phyloP scores from a whole-genome alignment of 1,139 yeast genomes.

The Candida buenavistaensis region DNA sequence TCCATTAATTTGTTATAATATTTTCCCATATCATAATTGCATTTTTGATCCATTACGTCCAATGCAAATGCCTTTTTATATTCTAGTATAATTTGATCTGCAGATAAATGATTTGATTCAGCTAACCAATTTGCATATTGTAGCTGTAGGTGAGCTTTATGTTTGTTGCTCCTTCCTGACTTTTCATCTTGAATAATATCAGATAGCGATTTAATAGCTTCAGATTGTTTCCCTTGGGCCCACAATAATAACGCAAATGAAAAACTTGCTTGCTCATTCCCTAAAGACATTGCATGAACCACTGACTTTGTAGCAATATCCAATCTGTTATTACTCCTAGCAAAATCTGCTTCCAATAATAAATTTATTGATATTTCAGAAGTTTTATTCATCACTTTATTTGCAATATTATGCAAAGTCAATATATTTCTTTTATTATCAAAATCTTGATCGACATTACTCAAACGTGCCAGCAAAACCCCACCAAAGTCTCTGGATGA shows the following conservation, averaged over 20 bases:
- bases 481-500: slow-evolving; percentile 19
- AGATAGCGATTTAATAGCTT: slow-evolving; percentile 71
- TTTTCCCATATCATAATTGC: slow-evolving; percentile 77
- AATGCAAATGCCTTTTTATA: slow-evolving; percentile 60
- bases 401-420: slow-evolving; percentile 59
- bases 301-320: slow-evolving; percentile 76
- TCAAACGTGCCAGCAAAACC: slow-evolving; percentile 38
- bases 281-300: slow-evolving; percentile 61
- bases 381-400: slow-evolving; percentile 36
- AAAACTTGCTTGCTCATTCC: slow-evolving; percentile 57
- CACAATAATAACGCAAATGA: slow-evolving; percentile 86
- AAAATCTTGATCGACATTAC: slow-evolving; percentile 61
- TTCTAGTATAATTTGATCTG: slow-evolving; percentile 69
- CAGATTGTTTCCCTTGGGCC: slow-evolving; percentile 87
- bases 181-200: slow-evolving; percentile 33
- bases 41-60: slow-evolving; percentile 73
- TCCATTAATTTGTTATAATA: slow-evolving; percentile 79
- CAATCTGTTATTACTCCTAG: slow-evolving; percentile 67
- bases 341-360: slow-evolving; percentile 61
- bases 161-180: slow-evolving; percentile 15
- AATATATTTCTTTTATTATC: slow-evolving; percentile 61
- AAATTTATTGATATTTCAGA: slow-evolving; percentile 46
- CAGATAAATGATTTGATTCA: slow-evolving; percentile 79
- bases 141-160: slow-evolving; percentile 57
- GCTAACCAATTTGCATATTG: slow-evolving; percentile 91